Evolutionary conservation across 495 filamentous ascomycete species (phyloP), one percentile per base, ranked within the genome.

Genomic region (Aspergillus heteromorphus): DNA sequence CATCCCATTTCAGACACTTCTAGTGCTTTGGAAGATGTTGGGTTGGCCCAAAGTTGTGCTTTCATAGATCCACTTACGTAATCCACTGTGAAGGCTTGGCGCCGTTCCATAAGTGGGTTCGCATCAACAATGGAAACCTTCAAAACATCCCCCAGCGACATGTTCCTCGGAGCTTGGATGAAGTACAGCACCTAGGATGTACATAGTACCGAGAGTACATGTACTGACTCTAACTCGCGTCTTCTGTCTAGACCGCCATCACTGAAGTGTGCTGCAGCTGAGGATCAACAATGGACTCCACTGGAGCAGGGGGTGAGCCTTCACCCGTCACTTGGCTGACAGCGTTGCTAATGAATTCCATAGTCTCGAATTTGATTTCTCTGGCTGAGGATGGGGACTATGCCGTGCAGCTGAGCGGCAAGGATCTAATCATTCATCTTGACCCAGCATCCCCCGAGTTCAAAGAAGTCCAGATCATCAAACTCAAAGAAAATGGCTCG

Each of bases 391-490:
- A 73, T 54, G 73, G 73, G 1, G 48, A 65, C 16, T 71, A 67
- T 56, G 68, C 64, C 49, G 59, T 65, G 19, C 73, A 70, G 14
- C 13, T 71, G 6, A 64, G 56, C 48, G 68, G 62, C 1, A 77
- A 72, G 50, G 69, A 72, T 18, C 53, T 76, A n/a, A 34, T 70
- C 18, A 49, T 75, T 13, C 71, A 74, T 40, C 67, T 72, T 13
- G 62, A 69, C 43, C 57, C 63, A 27, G 56, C 64, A 13, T 52
- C 59, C 45, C 57, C 71, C 14, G 66, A 70, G 7, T 62, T 64
- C 52, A 62, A 65, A 54, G 65, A 73, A 40, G 56, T 70, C 17
- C 66, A 74, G 18, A 53, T 68, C 17, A 58, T 67, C 54, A 71
- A 62, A 48, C 48, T 65, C 30, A 71, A 70, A 55, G 71, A 73